Percentiles rank a stretch among this genome's conserved stretches.
These are phyloP conservation scores for Colletotrichum cordylinicola DNA, from an alignment of 2,329 filamentous ascomycete genomes.

Conservation along the genomic window DNA sequence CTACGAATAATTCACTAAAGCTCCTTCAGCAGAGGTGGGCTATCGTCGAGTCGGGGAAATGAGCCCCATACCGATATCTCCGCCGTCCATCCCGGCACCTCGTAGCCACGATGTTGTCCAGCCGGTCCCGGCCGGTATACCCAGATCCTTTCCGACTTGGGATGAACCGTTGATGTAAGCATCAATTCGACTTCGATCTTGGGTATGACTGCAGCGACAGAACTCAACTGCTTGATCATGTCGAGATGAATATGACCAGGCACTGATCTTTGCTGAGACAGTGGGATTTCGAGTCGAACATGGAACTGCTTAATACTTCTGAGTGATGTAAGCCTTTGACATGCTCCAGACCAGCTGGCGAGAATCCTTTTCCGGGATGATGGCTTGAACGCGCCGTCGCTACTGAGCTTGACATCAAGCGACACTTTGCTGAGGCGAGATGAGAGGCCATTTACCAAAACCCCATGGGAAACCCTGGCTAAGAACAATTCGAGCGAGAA, in stretches of 20 bases:
- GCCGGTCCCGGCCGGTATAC: background rate
- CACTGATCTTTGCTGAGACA: background rate
- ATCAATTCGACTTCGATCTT: background rate
- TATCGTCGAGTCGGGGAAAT: background rate
- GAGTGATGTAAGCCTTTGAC: background rate
- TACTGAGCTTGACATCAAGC: slow-evolving; percentile 1
- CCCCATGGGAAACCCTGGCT: background rate
- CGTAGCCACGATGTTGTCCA: background rate
- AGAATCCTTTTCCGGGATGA: slow-evolving; percentile 8
- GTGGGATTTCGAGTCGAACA: background rate
- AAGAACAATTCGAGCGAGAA: background rate
- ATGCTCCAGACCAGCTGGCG: background rate
- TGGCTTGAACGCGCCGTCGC: background rate
- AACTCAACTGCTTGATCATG: background rate
- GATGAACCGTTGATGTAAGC: slow-evolving; percentile 1
- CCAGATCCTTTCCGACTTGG: background rate
- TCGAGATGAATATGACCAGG: background rate
- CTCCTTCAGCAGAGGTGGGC: background rate
- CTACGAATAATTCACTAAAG: background rate
- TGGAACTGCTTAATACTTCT: background rate
- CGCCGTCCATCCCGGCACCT: background rate
- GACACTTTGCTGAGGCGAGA: background rate
- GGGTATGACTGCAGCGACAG: background rate
- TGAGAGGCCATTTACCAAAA: background rate
- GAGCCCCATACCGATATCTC: background rate